Evolutionary conservation across 176 grass and related monocot species (phyloP).

Genomic region (Coix lacrymajobi): DNA sequence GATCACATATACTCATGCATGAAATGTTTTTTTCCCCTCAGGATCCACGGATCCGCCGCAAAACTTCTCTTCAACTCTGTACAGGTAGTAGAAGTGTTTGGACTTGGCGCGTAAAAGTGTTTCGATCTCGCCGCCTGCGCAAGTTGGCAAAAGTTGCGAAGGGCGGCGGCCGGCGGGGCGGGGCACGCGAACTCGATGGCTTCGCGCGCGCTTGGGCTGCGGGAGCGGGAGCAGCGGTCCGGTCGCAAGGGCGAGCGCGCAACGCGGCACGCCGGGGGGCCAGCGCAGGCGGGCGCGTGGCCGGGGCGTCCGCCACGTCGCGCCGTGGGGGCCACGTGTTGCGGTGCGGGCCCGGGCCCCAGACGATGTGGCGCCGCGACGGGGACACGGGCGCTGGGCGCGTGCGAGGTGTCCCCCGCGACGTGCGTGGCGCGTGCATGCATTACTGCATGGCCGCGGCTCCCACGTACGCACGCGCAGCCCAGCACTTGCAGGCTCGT

Average conservation of each 20-base stretch:
- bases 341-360: neutral
- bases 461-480: constrained; percentile 30
- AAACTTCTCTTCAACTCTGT: neutral
- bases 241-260: neutral
- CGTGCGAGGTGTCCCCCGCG: constrained; percentile 33
- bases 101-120: neutral
- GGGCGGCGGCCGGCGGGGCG: too few relatives aligned
- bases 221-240: neutral
- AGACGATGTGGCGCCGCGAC: constrained; percentile 22
- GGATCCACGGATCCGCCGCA: neutral
- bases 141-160: neutral
- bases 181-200: neutral
- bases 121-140: neutral
- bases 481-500: neutral
- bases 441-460: constrained; percentile 3
- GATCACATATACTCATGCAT: neutral
- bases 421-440: constrained; percentile 38
- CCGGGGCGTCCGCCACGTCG: constrained; percentile 12
- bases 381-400: neutral
- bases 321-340: constrained; percentile 42
- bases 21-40: neutral
- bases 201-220: too few relatives aligned
- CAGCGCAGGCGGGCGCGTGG: constrained; percentile 36
- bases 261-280: constrained; percentile 29
- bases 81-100: too few relatives aligned